phyloP scores from a whole-genome alignment of 257 asterid genomes.

The Solanum megistacrolobum region DNA sequence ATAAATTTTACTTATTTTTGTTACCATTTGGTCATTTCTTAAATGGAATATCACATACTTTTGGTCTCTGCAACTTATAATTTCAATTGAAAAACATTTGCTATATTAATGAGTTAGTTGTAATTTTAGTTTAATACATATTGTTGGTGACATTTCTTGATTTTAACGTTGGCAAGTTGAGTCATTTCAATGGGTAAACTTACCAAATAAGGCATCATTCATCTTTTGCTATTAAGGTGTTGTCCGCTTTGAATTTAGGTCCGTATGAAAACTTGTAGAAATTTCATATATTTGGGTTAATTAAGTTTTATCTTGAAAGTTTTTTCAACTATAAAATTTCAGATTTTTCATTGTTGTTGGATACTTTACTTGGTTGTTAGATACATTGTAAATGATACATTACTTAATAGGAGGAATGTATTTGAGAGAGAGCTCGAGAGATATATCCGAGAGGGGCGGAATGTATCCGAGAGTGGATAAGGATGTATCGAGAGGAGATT shows the following conservation, averaged over 20 bases:
- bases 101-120: neutral
- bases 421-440: neutral
- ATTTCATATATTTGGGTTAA: neutral
- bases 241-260: rapidly evolving
- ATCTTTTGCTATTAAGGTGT: neutral
- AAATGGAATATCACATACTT: neutral
- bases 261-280: too few relatives aligned
- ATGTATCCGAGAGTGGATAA: neutral
- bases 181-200: neutral
- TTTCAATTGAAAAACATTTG: neutral
- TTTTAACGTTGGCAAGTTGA: neutral
- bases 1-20: neutral
- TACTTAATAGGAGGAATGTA: neutral
- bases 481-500: too few relatives aligned
- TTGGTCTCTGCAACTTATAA: neutral
- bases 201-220: neutral
- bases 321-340: too few relatives aligned
- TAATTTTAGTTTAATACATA: neutral
- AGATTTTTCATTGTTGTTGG: neutral
- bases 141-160: neutral
- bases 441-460: neutral
- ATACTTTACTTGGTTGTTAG: neutral
- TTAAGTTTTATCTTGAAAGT: too few relatives aligned
- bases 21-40: neutral
- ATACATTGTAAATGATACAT: neutral